Conservation (phyloP, 192 early-diverging fungal genomes). For the Pilaira anomala region DNA sequence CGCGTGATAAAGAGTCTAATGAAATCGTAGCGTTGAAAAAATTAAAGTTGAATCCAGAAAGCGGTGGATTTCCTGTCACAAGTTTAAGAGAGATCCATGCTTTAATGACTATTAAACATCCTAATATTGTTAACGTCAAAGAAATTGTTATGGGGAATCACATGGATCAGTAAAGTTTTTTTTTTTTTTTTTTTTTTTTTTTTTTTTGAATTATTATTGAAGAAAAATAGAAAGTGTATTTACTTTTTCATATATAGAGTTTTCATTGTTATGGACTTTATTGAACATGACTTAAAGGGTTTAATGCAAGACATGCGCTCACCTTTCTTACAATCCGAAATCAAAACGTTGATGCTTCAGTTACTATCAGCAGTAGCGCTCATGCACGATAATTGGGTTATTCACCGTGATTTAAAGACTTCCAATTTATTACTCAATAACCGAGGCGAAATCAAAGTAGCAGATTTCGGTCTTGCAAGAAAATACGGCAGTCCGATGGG, state of each 20-base stretch:
- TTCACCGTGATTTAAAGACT: constrained; percentile 70
- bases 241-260: constrained; percentile 58
- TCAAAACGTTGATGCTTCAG: constrained; percentile 75
- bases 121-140: constrained; percentile 78
- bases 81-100: constrained; percentile 76
- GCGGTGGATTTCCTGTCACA: constrained; percentile 77
- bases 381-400: constrained; percentile 66
- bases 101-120: constrained; percentile 73
- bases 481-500: constrained; percentile 61
- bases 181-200: neutral
- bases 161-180: constrained; percentile 49
- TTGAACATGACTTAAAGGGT: constrained; percentile 91
- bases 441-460: constrained; percentile 60
- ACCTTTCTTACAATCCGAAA: constrained; percentile 84
- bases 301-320: constrained; percentile 82
- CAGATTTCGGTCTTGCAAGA: constrained; percentile 70
- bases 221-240: too few relatives aligned
- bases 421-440: constrained; percentile 60
- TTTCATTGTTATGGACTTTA: constrained; percentile 97
- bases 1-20: constrained; percentile 74
- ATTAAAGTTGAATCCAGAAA: constrained; percentile 54
- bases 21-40: constrained; percentile 63
- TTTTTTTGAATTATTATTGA: constrained; percentile 20
- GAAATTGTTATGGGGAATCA: constrained; percentile 73
- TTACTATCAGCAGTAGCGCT: constrained; percentile 57